Conservation (phyloP, 208 protist genomes). For the Leishmania mexicana region DNA sequence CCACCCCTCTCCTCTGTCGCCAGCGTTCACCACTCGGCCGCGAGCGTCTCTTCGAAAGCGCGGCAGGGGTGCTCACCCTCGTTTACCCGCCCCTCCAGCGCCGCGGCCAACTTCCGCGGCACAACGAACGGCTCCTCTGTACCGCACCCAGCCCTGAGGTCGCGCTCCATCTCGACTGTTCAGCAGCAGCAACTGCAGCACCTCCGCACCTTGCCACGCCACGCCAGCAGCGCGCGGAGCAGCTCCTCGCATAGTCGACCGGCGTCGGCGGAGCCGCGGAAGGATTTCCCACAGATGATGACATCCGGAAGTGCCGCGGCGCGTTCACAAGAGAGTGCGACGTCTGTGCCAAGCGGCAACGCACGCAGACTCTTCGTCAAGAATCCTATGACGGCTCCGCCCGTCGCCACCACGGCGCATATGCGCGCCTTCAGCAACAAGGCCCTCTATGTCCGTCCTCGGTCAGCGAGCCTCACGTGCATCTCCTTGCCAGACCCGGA, state of each 20-base stretch:
- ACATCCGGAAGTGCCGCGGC: neutral
- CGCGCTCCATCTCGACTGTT: conserved; percentile 4
- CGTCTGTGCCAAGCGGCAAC: neutral
- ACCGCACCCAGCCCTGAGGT: conserved; percentile 13
- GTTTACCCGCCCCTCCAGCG: neutral
- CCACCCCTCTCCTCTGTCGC: neutral
- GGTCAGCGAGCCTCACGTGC: conserved; percentile 11
- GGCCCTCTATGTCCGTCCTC: conserved; percentile 22
- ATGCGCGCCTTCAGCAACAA: conserved; percentile 17
- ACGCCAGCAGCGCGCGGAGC: neutral
- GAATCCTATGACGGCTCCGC: neutral
- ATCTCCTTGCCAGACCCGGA: neutral
- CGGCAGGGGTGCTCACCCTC: neutral
- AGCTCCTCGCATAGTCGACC: neutral
- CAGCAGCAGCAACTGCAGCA: conserved; percentile 4
- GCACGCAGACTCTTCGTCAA: neutral
- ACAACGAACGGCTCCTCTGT: neutral
- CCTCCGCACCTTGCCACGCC: neutral
- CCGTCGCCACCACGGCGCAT: conserved; percentile 4
- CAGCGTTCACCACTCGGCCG: neutral
- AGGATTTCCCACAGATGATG: neutral
- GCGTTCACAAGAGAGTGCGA: neutral
- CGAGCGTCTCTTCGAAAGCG: neutral
- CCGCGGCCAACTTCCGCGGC: neutral
- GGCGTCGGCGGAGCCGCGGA: neutral